Percentiles rank a stretch among this genome's conserved stretches.
These are phyloP conservation scores for Globisporangium orthogonon DNA, from an alignment of 352 stramenopile species.

Conservation along the genomic window DNA sequence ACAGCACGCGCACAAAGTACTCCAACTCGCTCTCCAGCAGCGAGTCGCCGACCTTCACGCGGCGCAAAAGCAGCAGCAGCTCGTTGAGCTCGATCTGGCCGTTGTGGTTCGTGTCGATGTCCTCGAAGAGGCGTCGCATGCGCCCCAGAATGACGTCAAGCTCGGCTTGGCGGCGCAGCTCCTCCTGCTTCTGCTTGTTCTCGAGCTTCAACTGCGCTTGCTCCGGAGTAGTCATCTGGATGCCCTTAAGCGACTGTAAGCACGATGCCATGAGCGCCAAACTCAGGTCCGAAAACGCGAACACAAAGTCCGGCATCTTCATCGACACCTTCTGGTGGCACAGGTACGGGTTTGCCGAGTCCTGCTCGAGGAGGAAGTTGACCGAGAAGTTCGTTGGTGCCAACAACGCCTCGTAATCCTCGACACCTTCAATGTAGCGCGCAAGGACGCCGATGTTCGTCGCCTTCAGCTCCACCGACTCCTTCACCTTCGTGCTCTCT, in stretches of 20 bases:
- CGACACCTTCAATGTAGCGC: conserved; percentile 38
- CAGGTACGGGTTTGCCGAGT: conserved; percentile 23
- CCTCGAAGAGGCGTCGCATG: conserved; percentile 57
- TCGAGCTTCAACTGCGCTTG: conserved; percentile 51
- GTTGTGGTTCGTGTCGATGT: conserved; percentile 67
- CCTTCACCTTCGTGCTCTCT: conserved; percentile 37
- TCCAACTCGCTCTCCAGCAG: conserved; percentile 60
- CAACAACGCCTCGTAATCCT: conserved; percentile 37
- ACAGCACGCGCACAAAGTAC: conserved; percentile 58
- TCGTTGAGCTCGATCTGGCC: conserved; percentile 59
- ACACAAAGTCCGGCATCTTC: conserved; percentile 52
- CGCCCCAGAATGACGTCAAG: conserved; percentile 44
- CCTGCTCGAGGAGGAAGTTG: conserved; percentile 47
- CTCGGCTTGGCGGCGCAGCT: conserved; percentile 43
- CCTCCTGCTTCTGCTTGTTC: conserved; percentile 45
- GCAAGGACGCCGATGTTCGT: conserved; percentile 41
- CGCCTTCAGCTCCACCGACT: conserved; percentile 43
- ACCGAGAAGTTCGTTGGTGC: conserved; percentile 37
- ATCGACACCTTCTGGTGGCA: conserved; percentile 49
- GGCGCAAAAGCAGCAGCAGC: conserved; percentile 48
- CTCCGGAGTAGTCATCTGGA: conserved; percentile 55
- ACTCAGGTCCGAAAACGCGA: conserved; percentile 64
- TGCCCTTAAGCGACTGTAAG: conserved; percentile 32
- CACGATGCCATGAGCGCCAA: conserved; percentile 58
- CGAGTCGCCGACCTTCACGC: conserved; percentile 57